A percentile compares a stretch with the other conserved stretches of the same genome.
Evolutionary conservation across 169 alveolate species (phyloP).

Genomic region (Plasmodium yoelii): DNA sequence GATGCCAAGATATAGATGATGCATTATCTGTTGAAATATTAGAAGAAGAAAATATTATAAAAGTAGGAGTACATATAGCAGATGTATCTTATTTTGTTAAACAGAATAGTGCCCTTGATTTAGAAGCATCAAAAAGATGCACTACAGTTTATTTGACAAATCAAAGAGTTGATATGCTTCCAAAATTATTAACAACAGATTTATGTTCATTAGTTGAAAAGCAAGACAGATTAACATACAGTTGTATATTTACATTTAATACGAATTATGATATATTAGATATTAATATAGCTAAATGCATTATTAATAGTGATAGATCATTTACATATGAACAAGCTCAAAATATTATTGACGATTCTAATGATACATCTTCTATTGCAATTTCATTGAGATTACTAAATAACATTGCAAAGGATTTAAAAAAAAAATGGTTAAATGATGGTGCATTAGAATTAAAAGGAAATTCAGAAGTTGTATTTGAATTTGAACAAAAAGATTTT

Average conservation of each 20-base stretch:
- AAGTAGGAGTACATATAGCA: constrained; percentile 99
- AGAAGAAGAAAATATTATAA: constrained; percentile 82
- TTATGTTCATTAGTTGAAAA: constrained; percentile 94
- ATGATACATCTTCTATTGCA: constrained; percentile 78
- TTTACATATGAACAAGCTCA: constrained; percentile 93
- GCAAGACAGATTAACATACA: constrained; percentile 95
- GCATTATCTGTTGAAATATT: constrained; percentile 93
- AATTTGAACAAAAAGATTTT: constrained; percentile 92
- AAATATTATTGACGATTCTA: constrained; percentile 89
- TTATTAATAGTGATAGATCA: constrained; percentile 93
- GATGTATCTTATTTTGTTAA: constrained; percentile 99
- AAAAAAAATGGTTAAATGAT: constrained; percentile 93
- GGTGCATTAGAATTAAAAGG: constrained; percentile 93
- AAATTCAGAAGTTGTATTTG: constrained; percentile 68
- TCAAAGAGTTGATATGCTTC: constrained; percentile 99
- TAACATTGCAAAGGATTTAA: constrained; percentile 90
- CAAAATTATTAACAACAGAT: constrained; percentile 96
- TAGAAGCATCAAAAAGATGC: constrained; percentile 98
- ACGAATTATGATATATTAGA: constrained; percentile 87
- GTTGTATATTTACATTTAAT: constrained; percentile 95
- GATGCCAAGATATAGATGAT: constrained; percentile 99
- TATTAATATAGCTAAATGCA: constrained; percentile 89
- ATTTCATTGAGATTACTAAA: constrained; percentile 82
- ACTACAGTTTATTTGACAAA: constrained; percentile 98
- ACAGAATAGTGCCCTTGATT: constrained; percentile 96